These are phyloP conservation scores for Phytophthora tubulina DNA, from an alignment of 352 stramenopile genomes.

Conservation along the genomic window DNA sequence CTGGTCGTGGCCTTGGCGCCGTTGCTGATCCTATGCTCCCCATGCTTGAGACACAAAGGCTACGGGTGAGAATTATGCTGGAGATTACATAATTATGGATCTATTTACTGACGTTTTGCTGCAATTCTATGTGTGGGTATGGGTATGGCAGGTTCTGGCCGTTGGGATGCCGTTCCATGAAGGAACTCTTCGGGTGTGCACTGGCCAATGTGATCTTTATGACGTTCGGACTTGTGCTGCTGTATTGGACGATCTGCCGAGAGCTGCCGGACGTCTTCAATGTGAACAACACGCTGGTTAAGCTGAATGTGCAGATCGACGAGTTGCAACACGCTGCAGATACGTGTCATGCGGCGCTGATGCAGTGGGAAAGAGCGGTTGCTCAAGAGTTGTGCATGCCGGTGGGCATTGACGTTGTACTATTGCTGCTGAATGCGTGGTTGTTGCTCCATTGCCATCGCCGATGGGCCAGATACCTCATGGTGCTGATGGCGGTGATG, in stretches of 20 bases:
- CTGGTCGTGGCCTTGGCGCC: constrained; percentile 57
- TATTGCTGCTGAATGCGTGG: constrained; percentile 54
- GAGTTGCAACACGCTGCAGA: constrained; percentile 46
- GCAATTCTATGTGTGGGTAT: not conserved
- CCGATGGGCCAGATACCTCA: constrained; percentile 60
- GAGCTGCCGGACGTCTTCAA: constrained; percentile 63
- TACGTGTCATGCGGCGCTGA: constrained; percentile 54
- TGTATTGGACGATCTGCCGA: constrained; percentile 73
- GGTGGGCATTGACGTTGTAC: constrained; percentile 52
- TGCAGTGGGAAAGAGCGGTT: constrained; percentile 56
- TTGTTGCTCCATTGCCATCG: constrained; percentile 67
- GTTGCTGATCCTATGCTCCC: constrained; percentile 66
- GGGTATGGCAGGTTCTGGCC: constrained; percentile 67
- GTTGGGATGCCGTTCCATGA: constrained; percentile 66
- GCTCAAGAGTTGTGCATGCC: constrained; percentile 69
- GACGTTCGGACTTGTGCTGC: constrained; percentile 49
- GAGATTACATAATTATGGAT: not conserved
- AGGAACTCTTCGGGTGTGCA: constrained; percentile 54
- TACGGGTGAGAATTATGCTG: constrained; percentile 48
- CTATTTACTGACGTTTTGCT: not conserved
- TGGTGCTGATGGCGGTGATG: constrained; percentile 52
- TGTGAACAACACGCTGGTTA: constrained; percentile 45
- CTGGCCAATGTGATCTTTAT: constrained; percentile 61
- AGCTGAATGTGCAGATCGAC: constrained; percentile 50
- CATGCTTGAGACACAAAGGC: constrained; percentile 63